phyloP scores from a whole-genome alignment of 1,284 basidiomycete genomes.

The Austropuccinia psidii region DNA sequence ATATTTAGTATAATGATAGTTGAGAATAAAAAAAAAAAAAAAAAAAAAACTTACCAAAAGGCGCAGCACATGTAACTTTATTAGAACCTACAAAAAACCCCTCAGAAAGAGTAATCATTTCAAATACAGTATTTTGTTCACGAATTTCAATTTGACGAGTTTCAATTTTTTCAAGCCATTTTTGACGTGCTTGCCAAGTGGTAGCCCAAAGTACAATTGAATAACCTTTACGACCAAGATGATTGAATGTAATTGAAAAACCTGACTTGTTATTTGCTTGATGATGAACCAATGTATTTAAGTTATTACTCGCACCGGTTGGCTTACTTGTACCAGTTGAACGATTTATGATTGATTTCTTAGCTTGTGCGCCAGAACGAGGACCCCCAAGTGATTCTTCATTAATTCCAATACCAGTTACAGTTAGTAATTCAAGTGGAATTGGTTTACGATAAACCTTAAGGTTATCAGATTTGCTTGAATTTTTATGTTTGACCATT shows the following conservation, averaged over 20 bases:
- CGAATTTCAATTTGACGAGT: slow-evolving; percentile 80
- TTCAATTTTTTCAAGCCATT: slow-evolving; percentile 89
- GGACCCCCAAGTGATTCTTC: neutral
- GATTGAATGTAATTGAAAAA: slow-evolving; percentile 84
- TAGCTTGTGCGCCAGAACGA: slow-evolving; percentile 42
- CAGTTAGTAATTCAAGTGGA: slow-evolving; percentile 82
- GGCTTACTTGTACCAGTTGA: slow-evolving; percentile 46
- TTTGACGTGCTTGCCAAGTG: slow-evolving; percentile 73
- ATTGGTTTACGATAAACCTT: slow-evolving; percentile 96
- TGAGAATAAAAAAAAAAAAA: neutral
- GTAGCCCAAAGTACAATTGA: slow-evolving; percentile 86
- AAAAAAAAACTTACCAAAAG: slow-evolving; percentile 17
- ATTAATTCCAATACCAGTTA: slow-evolving; percentile 70
- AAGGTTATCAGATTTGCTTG: slow-evolving; percentile 80
- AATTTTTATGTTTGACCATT: slow-evolving; percentile 82
- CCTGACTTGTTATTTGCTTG: slow-evolving; percentile 62
- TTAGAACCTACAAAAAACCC: slow-evolving; percentile 74
- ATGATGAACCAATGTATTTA: slow-evolving; percentile 17
- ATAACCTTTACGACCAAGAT: slow-evolving; percentile 88
- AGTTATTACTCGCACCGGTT: slow-evolving; percentile 29
- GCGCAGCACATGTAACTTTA: slow-evolving; percentile 54
- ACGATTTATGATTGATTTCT: slow-evolving; percentile 52
- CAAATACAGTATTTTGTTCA: slow-evolving; percentile 78
- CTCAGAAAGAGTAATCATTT: slow-evolving; percentile 74
- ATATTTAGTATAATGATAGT: neutral